Evolutionary conservation across 2,329 filamentous ascomycete species (phyloP).

Genomic region (Plenodomus lindquistii): DNA sequence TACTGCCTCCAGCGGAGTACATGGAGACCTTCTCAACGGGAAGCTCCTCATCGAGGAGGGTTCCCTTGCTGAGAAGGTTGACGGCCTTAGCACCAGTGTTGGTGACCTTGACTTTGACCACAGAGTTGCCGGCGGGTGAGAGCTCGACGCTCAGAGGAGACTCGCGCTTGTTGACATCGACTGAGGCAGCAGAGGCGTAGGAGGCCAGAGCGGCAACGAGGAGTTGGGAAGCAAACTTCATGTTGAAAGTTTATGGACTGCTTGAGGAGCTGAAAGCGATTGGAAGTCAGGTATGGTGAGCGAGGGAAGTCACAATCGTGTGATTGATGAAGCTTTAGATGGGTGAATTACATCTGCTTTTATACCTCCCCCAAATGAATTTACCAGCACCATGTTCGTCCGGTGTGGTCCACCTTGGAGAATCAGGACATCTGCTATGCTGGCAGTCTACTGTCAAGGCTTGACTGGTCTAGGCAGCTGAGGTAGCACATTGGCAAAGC

Average conservation of each 20-base stretch:
- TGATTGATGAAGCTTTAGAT: slow-evolving; percentile 25
- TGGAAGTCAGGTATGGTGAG: neutral
- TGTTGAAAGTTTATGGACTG: slow-evolving; percentile 13
- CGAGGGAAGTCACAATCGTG: slow-evolving; percentile 12
- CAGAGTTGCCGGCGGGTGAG: slow-evolving; percentile 56
- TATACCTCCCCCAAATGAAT: slow-evolving; percentile 18
- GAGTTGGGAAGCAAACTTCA: slow-evolving; percentile 35
- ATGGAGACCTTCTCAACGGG: slow-evolving; percentile 59
- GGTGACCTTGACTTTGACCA: slow-evolving; percentile 58
- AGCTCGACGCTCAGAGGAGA: slow-evolving; percentile 14
- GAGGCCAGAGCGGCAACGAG: slow-evolving; percentile 31
- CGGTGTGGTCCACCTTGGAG: slow-evolving; percentile 6
- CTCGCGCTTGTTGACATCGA: slow-evolving; percentile 42
- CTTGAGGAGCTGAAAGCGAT: slow-evolving; percentile 7
- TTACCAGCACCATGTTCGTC: neutral
- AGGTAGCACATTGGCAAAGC: slow-evolving; percentile 20
- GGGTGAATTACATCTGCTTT: slow-evolving; percentile 13
- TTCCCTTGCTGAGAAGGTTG: slow-evolving; percentile 59
- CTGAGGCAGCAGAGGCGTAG: slow-evolving; percentile 30
- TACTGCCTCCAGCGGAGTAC: slow-evolving; percentile 49
- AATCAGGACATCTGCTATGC: slow-evolving; percentile 9
- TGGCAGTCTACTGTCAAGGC: slow-evolving; percentile 21
- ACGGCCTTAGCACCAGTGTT: slow-evolving; percentile 57
- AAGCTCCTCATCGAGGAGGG: slow-evolving; percentile 55
- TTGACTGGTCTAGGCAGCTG: slow-evolving; percentile 30